Base-by-base conservation (phyloP, 1,139 yeast species). In the Pichia sorboxylosa region DNA sequence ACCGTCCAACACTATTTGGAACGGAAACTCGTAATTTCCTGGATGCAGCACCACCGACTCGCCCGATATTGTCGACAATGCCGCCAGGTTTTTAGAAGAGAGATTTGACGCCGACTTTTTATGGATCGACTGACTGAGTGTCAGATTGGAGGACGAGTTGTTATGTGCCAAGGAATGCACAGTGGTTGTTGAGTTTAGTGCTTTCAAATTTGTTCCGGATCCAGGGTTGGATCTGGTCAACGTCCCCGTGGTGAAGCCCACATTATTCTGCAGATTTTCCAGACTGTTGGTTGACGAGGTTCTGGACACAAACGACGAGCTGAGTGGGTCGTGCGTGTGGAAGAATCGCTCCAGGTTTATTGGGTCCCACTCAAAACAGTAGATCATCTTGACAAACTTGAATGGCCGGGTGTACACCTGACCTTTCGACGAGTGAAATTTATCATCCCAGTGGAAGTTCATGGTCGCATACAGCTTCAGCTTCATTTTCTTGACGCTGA, bases 21-120 rank as follows among this genome's bases (percentile, higher is more conserved):
- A 90, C 0, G 98, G 97, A 46, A 90, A 71, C 50, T 83, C 94
- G 52, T 90, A 85, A 52, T 83, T 84, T 1, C 98, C 98, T 41
- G 66, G 73, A 0, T 65, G 64, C 33, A 80, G 23, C 9, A 17
- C 11, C 6, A 15, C 7, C 6, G 16, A 9, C 13, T 23, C 25
- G 20, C 25, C 49, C 28, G 40, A 57, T 6, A 9, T 16, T 13
- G 28, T 24, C 13, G 31, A 16, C 4, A 33, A 17, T 44, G 48
- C 55, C 4, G 41, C 15, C 17, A 42, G 29, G 20, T 40, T 38
- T 13, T 43, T 27, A 9, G 45, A 33, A 13, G 38, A 34, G 6
- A 36, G 17, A 21, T 37, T 32, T 6, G 41, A 30, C 17, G 34
- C 13, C 36, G 40, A 28, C 36, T 30, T 19, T 29, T 32, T 23